These are phyloP conservation scores for Saccharomyces hybrid DNA, from an alignment of 1,139 yeast genomes.

Conservation along the genomic window DNA sequence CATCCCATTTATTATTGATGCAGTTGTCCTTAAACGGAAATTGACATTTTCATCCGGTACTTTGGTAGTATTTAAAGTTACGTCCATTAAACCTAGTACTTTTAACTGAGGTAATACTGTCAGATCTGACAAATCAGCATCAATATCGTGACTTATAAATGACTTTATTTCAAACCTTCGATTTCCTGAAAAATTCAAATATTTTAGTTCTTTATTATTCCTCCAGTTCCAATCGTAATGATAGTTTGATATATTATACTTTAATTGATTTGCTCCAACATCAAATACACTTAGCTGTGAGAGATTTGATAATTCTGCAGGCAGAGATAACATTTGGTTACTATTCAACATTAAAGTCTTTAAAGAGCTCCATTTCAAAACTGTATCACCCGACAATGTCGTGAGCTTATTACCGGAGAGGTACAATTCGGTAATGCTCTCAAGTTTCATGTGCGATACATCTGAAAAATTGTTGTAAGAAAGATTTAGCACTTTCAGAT, in stretches of 20 bases:
- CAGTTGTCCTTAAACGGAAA: slow-evolving; percentile 84
- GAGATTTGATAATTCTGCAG: slow-evolving; percentile 78
- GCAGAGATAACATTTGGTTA: slow-evolving; percentile 78
- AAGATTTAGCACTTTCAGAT: slow-evolving; percentile 60
- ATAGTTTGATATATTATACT: slow-evolving; percentile 91
- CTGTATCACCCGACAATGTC: slow-evolving; percentile 77
- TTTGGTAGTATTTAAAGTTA: slow-evolving; percentile 71
- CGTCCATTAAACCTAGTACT: slow-evolving; percentile 87
- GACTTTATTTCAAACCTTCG: slow-evolving; percentile 74
- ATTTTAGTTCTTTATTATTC: slow-evolving; percentile 66
- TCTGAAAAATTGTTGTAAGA: slow-evolving; percentile 82
- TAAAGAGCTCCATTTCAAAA: slow-evolving; percentile 54
- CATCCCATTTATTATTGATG: slow-evolving; percentile 67
- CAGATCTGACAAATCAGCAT: slow-evolving; percentile 61
- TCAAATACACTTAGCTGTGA: slow-evolving; percentile 63
- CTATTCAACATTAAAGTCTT: slow-evolving; percentile 66
- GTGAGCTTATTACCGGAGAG: slow-evolving; percentile 79
- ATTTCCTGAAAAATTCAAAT: slow-evolving; percentile 87
- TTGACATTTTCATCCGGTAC: slow-evolving; percentile 85
- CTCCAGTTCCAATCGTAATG: slow-evolving; percentile 99
- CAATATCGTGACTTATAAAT: slow-evolving; percentile 33
- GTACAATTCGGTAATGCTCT: slow-evolving; percentile 57
- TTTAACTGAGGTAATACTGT: slow-evolving; percentile 62
- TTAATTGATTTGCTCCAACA: slow-evolving; percentile 84
- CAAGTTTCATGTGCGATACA: slow-evolving; percentile 55